Base-by-base conservation (phyloP, 495 filamentous ascomycete species). In the Oidiodendron maius region DNA sequence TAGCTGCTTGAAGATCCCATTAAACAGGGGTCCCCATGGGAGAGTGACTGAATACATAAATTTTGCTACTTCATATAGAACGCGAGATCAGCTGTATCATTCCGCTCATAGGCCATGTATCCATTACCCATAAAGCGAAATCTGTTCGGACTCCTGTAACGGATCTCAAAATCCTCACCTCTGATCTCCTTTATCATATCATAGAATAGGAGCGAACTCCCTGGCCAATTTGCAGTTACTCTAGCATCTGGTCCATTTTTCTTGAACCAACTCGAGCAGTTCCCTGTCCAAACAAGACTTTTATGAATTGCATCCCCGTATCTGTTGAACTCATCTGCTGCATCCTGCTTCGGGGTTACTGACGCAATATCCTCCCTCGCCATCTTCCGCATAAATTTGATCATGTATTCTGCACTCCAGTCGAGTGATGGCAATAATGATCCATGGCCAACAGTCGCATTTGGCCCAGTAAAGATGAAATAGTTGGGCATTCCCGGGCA, bases 401-500 rank as follows among this genome's bases (percentile, higher is more conserved):
- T 10, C 8, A 40, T 17, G 37, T 40, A 40, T 8, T 6, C 8
- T n/a, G 16, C 18, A 16, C 6, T n/a, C 48, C 4, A 75, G 66
- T 64, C 65, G 46, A 69, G 56, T 8, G 63, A 60, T 16, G 67
- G 46, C 22, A 68, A 48, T 4, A 74, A 52, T 9, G 66, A 64
- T 2, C 70, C 71, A 46, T 76, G 70, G 11, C 66, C 65, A 21
- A 71, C 53, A 4, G 66, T 64, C n/a, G 53, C 61, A 45, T 76
- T 75, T 3, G 74, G 74, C 5, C 72, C 74, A 18, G 62, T 40
- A 8, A 17, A 8, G 18, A 40, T 16, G 21, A 24, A 63, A 12
- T 75, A 64, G 40, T 80, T 81, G 15, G 77, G 77, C 48, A 79
- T 77, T 0, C 65, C 62, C 0, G 77, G 76, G 1, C 69, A 66